Evolutionary conservation across 805 yeast species (phyloP).

Genomic region (Zygosaccharomyces kombuchaensis): DNA sequence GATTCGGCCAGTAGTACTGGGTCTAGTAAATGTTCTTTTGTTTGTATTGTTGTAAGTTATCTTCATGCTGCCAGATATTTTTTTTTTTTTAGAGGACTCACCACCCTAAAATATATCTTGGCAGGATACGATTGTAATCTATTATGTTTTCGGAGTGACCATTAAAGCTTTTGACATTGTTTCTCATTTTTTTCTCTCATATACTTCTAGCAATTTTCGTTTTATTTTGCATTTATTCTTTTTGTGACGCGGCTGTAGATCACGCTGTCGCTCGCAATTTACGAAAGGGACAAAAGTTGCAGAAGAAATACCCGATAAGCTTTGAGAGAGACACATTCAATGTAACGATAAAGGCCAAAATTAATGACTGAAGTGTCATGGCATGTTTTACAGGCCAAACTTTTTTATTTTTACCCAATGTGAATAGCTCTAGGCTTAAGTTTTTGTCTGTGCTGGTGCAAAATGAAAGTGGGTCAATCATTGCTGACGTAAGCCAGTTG

Average conservation of each 20-base stretch:
- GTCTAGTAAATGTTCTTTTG: background rate
- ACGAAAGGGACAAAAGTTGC: background rate
- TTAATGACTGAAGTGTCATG: background rate
- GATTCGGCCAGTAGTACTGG: background rate
- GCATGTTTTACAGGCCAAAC: constrained; percentile 4
- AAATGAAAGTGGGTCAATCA: constrained; percentile 23
- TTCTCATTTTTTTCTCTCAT: background rate
- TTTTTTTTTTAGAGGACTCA: no score
- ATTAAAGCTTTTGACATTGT: background rate
- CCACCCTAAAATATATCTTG: no score
- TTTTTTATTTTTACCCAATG: constrained; percentile 24
- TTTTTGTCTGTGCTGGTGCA: constrained; percentile 18
- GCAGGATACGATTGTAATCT: no score
- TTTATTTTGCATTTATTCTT: background rate
- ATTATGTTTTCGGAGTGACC: background rate
- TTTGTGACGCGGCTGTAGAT: constrained; percentile 3
- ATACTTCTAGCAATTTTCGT: no score
- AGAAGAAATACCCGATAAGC: background rate
- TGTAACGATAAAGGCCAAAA: background rate
- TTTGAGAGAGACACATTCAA: background rate
- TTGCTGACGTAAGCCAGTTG: constrained; percentile 5
- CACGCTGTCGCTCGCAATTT: background rate
- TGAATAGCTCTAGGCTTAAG: constrained; percentile 10
- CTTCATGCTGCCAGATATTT: background rate
- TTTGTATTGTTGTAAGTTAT: background rate